Evolutionary conservation across 495 filamentous ascomycete genomes (phyloP), one percentile per base, ranked within the genome.

Genomic region (Polyplosphaeria fusca): DNA sequence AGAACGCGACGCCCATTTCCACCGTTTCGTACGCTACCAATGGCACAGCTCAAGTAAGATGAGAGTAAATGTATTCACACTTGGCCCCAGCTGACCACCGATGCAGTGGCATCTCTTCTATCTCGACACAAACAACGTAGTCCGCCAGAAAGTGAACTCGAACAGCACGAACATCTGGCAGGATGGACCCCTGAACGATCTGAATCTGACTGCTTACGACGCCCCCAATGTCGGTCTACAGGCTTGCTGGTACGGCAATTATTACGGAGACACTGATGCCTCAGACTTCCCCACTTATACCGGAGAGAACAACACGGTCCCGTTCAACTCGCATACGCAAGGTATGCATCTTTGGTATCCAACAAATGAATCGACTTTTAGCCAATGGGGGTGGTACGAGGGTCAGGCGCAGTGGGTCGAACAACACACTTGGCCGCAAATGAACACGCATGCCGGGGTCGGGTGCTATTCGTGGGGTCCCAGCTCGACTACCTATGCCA

Each of bases 241-340:
- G 55, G 70, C 68, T 14, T 72, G 70, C 52, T 72, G 70, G 70
- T 69, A 72, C 48, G 70, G 68, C 26, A 65, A 65, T 56, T 70
- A 68, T 55, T 72, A 73, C 50, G 68, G 68, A 19, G 68, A 71
- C 37, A 48, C 54, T 16, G 63, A 64, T 37, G 63, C 62, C 22
- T 57, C 60, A 35, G 50, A 57, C 1, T 57, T 57, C 45, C 52
- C 52, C 1, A 56, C 50, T 25, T 50, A 52, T 23, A 46, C 54
- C 25, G 60, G 53, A 18, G 52, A 62, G 16, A 65, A 52, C 28
- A 57, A 57, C 45, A 22, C 60, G 20, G 46, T 55, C 19, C 40
- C 39, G 13, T 55, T 55, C 52, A 39, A 46, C 41, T 9, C 43
- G 7, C 38, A 37, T 27, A 47, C 57, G 12, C 27, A 52, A 18